Base-by-base conservation (phyloP, 1,139 yeast genomes). In the Pichia sp. region DNA sequence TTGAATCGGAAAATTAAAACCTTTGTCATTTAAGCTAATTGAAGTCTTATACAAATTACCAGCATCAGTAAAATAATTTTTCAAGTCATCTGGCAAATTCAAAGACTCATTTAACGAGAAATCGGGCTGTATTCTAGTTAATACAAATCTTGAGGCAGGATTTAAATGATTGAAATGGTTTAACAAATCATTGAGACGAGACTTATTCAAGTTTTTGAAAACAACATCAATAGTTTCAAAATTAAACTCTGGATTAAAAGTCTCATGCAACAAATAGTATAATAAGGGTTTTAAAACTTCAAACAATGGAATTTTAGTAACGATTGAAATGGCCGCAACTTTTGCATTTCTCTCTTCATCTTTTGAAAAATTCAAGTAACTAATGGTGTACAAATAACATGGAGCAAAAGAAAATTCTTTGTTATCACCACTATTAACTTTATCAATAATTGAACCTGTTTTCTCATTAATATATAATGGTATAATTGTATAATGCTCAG, bases 241-340 rank as follows among this genome's bases (percentile, higher is more conserved):
- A n/a, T 41, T 33, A 6, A 40, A 41, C 27, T 62, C 60, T 13
- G 51, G 45, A 19, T 56, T 52, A 37, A 72, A 72, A 44, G 66
- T 68, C 31, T 59, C 59, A 53, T 74, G 79, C 41, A 75, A 60
- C 33, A 76, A 59, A 30, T 72, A 70, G 40, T 70, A 59, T 40
- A 76, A 50, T 38, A 76, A 53, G 2, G 80, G 80, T 51, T 68
- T 71, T 49, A 75, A 72, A 50, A 64, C 66, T 48, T 73, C 70
- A 57, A 74, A 72, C 46, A 63, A 66, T 5, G 68, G 55, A 29
- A 72, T 52, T 35, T 59, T 60, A 10, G 79, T 74, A 20, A 76
- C 55, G 14, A 75, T 63, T 6, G 76, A 66, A 21, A 75, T 54
- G n/a, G 77, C 67, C 50, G 70, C 73, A 27, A 75, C 72, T 19